A percentile compares a stretch with the other conserved stretches of the same genome.
Evolutionary conservation across 1,284 basidiomycete genomes (phyloP).

Genomic region (Sanguinoderma infundibulare): DNA sequence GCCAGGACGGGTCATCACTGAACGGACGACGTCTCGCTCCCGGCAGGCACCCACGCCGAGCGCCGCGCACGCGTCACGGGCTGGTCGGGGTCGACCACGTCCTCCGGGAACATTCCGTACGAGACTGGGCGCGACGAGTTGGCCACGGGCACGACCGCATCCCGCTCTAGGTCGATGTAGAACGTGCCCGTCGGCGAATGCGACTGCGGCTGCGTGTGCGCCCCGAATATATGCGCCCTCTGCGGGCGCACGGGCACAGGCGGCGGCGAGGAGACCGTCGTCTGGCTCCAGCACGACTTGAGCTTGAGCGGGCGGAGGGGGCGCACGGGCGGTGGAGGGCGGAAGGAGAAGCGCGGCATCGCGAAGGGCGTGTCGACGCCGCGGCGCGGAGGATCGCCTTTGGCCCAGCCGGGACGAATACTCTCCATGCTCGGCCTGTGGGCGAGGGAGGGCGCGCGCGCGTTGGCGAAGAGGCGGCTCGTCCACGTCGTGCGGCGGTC

Average conservation of each 20-base stretch:
- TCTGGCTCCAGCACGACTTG: conserved; percentile 30
- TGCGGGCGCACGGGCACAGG: conserved; percentile 19
- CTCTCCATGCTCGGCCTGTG: conserved; percentile 27
- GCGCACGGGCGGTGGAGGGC: conserved; percentile 16
- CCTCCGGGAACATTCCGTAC: conserved; percentile 44
- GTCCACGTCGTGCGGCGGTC: conserved; percentile 24
- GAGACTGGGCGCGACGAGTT: conserved; percentile 25
- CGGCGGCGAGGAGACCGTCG: conserved; percentile 17
- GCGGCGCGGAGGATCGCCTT: conserved; percentile 45
- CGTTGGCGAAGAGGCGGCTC: conserved; percentile 18
- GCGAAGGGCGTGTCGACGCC: conserved; percentile 53
- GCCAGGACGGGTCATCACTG: background rate
- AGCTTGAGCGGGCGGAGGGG: conserved; percentile 25
- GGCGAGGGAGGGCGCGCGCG: conserved; percentile 16
- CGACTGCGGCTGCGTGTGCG: conserved; percentile 2
- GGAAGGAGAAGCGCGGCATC: conserved; percentile 9
- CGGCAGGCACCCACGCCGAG: conserved; percentile 63
- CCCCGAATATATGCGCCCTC: conserved; percentile 17
- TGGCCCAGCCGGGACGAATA: conserved; percentile 52
- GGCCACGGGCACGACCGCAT: conserved; percentile 20
- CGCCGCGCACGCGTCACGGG: conserved; percentile 56
- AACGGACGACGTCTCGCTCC: conserved; percentile 26
- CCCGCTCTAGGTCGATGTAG: conserved; percentile 26
- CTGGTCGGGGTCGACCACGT: conserved; percentile 51
- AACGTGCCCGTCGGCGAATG: conserved; percentile 26